Evolutionary conservation across 1,139 yeast genomes (phyloP).

Genomic region (Pichia sp.): DNA sequence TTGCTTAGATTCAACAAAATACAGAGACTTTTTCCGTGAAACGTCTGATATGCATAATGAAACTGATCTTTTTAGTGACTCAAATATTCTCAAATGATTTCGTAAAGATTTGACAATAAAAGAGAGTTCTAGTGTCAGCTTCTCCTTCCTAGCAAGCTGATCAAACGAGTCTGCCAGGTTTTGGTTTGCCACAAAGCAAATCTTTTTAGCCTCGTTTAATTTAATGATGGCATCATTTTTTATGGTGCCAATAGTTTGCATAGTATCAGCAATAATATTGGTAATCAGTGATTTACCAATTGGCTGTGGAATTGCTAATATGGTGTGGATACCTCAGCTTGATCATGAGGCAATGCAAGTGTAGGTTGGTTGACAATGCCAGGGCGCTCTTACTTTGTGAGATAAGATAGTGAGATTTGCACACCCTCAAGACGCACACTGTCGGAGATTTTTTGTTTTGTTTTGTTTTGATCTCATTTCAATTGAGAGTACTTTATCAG

Average conservation of each 20-base stretch:
- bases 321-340: too few relatives aligned
- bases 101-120: conserved; percentile 1
- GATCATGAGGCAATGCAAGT: too few relatives aligned
- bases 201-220: conserved; percentile 34
- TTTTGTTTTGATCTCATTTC: too few relatives aligned
- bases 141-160: not conserved
- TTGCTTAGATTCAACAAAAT: not conserved
- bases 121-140: not conserved
- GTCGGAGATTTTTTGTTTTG: too few relatives aligned
- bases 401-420: too few relatives aligned
- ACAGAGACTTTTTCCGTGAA: not conserved
- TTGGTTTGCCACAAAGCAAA: conserved; percentile 36
- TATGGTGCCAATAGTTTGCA: not conserved
- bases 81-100: conserved; percentile 1
- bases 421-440: too few relatives aligned
- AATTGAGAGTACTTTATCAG: too few relatives aligned
- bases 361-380: too few relatives aligned
- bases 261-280: too few relatives aligned
- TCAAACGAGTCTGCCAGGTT: not conserved
- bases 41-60: not conserved
- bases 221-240: conserved; percentile 18
- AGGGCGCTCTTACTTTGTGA: too few relatives aligned
- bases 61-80: conserved; percentile 1
- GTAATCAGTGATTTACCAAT: too few relatives aligned
- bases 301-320: too few relatives aligned